Evolutionary conservation across 352 stramenopile genomes (phyloP).

Genomic region (Pythium coloratum): DNA sequence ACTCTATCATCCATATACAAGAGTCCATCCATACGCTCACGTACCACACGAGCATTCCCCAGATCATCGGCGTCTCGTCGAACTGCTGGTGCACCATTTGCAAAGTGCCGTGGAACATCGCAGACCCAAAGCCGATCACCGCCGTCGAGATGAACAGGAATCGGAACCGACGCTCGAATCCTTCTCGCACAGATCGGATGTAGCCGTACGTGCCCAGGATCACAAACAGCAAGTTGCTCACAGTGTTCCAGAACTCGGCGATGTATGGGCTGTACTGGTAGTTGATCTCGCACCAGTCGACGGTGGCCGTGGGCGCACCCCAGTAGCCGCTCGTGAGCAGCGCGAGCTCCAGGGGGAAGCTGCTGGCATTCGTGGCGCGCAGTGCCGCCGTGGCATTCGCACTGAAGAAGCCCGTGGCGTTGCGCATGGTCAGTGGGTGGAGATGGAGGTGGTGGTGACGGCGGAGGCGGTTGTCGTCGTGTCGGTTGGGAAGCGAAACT

Average conservation of each 20-base stretch:
- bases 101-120: conserved; percentile 86
- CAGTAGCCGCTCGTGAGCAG: conserved; percentile 29
- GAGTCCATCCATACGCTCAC: neutral
- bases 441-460: neutral
- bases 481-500: neutral
- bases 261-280: conserved; percentile 80
- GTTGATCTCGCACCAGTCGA: conserved; percentile 88
- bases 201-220: conserved; percentile 75
- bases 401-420: neutral
- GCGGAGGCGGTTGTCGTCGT: neutral
- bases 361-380: neutral
- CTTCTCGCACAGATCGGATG: conserved; percentile 51
- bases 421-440: neutral
- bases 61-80: conserved; percentile 86
- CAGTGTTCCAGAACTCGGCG: conserved; percentile 88
- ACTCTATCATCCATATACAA: neutral
- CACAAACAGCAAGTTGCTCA: conserved; percentile 85
- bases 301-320: conserved; percentile 70
- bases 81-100: conserved; percentile 79
- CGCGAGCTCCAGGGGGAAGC: neutral
- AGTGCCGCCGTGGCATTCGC: neutral
- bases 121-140: conserved; percentile 81
- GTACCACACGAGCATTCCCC: conserved; percentile 72
- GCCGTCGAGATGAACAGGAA: conserved; percentile 69
- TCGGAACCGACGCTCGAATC: conserved; percentile 77